A percentile compares a stretch with the other conserved stretches of the same genome.
Evolutionary conservation across 148 eudicot genomes (phyloP).

Genomic region (Chenopodium quinoa): DNA sequence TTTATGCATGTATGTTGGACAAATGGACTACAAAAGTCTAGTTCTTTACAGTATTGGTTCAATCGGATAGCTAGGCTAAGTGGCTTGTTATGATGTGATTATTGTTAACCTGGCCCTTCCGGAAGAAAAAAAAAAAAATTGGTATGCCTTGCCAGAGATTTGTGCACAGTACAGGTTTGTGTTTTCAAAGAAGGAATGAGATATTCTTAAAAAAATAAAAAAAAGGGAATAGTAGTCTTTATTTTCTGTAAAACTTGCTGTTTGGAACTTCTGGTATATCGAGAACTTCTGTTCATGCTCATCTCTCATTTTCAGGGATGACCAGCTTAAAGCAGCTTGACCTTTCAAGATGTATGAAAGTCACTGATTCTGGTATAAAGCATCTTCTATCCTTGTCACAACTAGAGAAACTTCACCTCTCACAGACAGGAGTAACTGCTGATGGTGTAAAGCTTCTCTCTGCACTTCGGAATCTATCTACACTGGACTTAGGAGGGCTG

Average conservation of each 20-base stretch:
- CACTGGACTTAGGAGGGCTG: constrained; percentile 80
- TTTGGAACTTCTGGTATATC: background rate
- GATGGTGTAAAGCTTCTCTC: constrained; percentile 57
- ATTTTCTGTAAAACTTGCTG: background rate
- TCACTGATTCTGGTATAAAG: constrained; percentile 69
- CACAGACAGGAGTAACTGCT: constrained; percentile 76
- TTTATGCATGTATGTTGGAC: background rate
- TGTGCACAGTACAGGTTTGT: background rate
- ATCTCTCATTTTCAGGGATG: constrained; percentile 47
- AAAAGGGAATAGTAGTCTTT: background rate
- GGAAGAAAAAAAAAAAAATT: background rate
- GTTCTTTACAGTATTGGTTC: background rate
- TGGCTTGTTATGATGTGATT: background rate
- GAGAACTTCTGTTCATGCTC: background rate
- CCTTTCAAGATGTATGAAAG: constrained; percentile 75
- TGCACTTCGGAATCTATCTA: constrained; percentile 50
- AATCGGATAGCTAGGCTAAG: background rate
- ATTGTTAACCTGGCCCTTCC: background rate
- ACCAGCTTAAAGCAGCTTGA: constrained; percentile 64
- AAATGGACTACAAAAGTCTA: background rate
- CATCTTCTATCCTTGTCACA: constrained; percentile 63
- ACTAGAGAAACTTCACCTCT: constrained; percentile 61
- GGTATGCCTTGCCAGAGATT: background rate
- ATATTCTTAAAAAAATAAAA: too few relatives aligned
- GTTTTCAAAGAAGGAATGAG: background rate